These are phyloP conservation scores for Irpex rosettiformis DNA, from an alignment of 1,284 basidiomycete genomes.

Conservation along the genomic window DNA sequence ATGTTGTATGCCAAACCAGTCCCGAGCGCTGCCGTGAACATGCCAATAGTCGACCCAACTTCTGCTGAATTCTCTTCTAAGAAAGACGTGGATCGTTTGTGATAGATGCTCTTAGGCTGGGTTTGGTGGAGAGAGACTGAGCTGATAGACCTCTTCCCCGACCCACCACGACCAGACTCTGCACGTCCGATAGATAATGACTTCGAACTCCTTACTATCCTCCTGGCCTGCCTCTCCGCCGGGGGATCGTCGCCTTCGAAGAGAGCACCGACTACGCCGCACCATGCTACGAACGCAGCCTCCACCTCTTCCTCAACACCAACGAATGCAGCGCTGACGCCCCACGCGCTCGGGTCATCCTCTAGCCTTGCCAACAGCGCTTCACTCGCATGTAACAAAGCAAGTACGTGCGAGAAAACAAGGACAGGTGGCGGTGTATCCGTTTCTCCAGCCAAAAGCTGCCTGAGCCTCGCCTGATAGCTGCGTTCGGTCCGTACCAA, in stretches of 20 bases:
- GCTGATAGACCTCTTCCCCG: background rate
- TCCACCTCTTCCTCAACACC: constrained; percentile 51
- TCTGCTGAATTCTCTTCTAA: constrained; percentile 1
- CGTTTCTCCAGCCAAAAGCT: constrained; percentile 36
- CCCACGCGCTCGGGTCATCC: constrained; percentile 58
- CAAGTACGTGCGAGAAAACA: constrained; percentile 48
- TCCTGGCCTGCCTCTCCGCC: constrained; percentile 21
- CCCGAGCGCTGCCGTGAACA: constrained; percentile 31
- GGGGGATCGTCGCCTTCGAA: constrained; percentile 31
- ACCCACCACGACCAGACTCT: constrained; percentile 15
- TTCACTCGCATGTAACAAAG: constrained; percentile 46
- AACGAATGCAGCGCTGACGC: constrained; percentile 57
- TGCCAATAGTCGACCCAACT: constrained; percentile 15
- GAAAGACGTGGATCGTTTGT: constrained; percentile 7
- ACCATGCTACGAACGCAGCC: constrained; percentile 58
- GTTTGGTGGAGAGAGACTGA: background rate
- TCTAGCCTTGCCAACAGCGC: constrained; percentile 45
- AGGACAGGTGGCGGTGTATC: constrained; percentile 45
- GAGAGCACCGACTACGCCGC: constrained; percentile 55
- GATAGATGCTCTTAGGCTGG: constrained; percentile 6
- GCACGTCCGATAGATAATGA: constrained; percentile 14
- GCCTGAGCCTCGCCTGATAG: constrained; percentile 50
- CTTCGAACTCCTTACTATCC: constrained; percentile 11
- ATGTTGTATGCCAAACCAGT: constrained; percentile 28
- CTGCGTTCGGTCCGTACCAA: constrained; percentile 63